phyloP scores from a whole-genome alignment of 768 basidiomycete genomes.

The Mycena amicta region DNA sequence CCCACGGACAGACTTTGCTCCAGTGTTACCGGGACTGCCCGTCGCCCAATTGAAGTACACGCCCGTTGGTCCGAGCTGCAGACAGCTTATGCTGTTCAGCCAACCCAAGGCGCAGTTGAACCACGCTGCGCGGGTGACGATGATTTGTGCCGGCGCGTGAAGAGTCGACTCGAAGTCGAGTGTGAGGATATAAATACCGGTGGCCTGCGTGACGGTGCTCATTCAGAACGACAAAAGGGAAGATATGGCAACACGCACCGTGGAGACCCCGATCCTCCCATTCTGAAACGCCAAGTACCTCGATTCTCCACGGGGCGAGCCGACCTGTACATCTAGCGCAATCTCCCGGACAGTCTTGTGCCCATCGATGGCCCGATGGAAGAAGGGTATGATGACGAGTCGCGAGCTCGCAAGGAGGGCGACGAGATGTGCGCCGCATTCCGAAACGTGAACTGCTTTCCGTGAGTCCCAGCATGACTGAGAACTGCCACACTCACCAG shows the following conservation, averaged over 20 bases:
- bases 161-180: not conserved
- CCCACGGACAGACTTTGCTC: not conserved
- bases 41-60: not conserved
- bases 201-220: not conserved
- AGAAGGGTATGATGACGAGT: constrained; percentile 45
- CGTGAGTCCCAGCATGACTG: not conserved
- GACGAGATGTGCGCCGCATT: constrained; percentile 51
- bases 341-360: not conserved
- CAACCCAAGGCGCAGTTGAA: not conserved
- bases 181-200: not conserved
- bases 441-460: constrained; percentile 46
- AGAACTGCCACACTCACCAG: constrained; percentile 36
- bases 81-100: not conserved
- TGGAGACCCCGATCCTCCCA: not conserved
- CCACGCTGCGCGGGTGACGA: not conserved
- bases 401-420: constrained; percentile 40
- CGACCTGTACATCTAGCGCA: not conserved
- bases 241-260: not conserved
- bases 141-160: not conserved
- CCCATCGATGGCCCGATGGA: constrained; percentile 24
- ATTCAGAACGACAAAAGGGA: not conserved
- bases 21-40: not conserved
- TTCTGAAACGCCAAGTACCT: not conserved
- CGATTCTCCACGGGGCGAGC: not conserved
- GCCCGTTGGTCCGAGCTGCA: not conserved